Evolutionary conservation across 1,284 basidiomycete species (phyloP).

Genomic region (Bjerkandera adusta): DNA sequence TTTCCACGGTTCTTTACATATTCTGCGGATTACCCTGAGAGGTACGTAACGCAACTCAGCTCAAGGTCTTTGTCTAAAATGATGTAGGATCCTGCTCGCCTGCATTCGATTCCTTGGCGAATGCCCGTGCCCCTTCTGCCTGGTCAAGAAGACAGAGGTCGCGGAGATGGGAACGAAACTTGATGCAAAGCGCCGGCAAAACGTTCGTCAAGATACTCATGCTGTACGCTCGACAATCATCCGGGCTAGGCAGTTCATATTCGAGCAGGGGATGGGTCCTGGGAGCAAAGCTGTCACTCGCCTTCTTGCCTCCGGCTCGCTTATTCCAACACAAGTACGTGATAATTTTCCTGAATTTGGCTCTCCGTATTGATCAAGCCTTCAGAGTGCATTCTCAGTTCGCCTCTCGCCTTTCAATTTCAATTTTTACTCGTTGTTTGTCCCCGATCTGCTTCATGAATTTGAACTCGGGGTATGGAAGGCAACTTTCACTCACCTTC

Average conservation of each 20-base stretch:
- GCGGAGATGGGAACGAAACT: neutral
- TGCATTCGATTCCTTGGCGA: constrained; percentile 15
- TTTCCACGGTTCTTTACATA: constrained; percentile 27
- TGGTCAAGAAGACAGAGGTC: constrained; percentile 8
- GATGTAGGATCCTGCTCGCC: constrained; percentile 22
- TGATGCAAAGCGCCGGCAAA: neutral
- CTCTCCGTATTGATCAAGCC: neutral
- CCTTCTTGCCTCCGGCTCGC: constrained; percentile 15
- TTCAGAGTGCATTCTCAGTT: constrained; percentile 29
- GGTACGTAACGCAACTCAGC: constrained; percentile 23
- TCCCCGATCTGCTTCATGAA: constrained; percentile 37
- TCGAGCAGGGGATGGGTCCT: too few species aligned
- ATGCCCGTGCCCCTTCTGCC: constrained; percentile 32
- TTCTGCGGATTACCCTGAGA: constrained; percentile 31
- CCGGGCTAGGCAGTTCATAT: too few species aligned
- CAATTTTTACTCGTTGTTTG: constrained; percentile 30
- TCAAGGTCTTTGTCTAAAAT: too few species aligned
- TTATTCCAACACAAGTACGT: constrained; percentile 11
- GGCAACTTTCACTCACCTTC: constrained; percentile 15
- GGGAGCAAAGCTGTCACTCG: too few species aligned
- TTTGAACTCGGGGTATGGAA: constrained; percentile 39
- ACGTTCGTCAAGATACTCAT: neutral
- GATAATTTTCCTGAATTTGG: neutral
- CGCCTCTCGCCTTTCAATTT: constrained; percentile 22
- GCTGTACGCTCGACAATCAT: neutral